These are phyloP conservation scores for Dendrobium officinale DNA, from an alignment of 106 monocot genomes.

Conservation along the genomic window DNA sequence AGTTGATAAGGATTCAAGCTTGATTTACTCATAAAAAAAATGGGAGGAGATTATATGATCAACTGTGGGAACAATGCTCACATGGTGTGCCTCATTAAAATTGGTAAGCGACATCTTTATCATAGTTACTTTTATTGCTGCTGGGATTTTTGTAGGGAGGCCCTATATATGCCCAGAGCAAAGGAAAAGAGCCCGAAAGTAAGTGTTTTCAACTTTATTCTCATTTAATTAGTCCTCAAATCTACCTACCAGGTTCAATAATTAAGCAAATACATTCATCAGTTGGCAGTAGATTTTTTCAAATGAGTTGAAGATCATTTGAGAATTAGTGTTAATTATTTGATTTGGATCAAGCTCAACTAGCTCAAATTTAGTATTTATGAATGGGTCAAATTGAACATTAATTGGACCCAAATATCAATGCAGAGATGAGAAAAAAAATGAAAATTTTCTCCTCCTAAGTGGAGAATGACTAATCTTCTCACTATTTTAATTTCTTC, in stretches of 20 bases:
- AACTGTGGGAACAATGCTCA: background rate
- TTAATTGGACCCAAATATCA: too few relatives aligned
- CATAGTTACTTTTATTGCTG: background rate
- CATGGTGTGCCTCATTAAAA: background rate
- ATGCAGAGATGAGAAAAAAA: too few relatives aligned
- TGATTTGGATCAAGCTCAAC: too few relatives aligned
- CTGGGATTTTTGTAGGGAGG: background rate
- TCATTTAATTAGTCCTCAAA: background rate
- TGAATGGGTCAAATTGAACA: too few relatives aligned
- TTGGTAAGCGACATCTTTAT: background rate
- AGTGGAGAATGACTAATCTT: too few relatives aligned
- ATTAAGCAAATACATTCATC: background rate
- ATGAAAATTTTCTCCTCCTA: too few relatives aligned
- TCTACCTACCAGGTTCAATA: background rate
- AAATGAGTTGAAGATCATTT: too few relatives aligned
- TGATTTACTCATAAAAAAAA: background rate
- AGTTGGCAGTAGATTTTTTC: background rate
- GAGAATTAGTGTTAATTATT: too few relatives aligned
- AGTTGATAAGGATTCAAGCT: background rate
- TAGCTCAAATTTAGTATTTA: too few relatives aligned
- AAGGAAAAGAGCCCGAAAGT: background rate
- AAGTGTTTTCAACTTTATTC: background rate
- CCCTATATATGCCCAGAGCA: conserved; percentile 4
- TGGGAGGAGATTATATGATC: background rate
- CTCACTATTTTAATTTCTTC: too few relatives aligned